Conservation (phyloP, 2,329 filamentous ascomycete genomes). For the Septoria linicola region DNA sequence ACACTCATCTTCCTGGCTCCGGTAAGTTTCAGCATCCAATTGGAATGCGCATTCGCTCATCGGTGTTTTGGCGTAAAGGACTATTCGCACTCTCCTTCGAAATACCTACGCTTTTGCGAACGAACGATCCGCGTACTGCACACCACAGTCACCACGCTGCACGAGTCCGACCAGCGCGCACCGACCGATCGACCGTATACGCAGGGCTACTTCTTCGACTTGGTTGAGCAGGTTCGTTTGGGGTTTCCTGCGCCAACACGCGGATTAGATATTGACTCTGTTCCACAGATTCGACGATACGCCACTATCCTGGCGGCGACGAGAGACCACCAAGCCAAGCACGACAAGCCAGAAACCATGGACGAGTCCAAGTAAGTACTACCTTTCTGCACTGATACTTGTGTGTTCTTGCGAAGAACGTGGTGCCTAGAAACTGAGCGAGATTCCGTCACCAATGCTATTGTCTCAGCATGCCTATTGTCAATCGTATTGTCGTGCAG, state of each 20-base stretch:
- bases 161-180: slow-evolving; percentile 81
- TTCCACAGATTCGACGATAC: slow-evolving; percentile 69
- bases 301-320: slow-evolving; percentile 77
- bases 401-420: too few species aligned
- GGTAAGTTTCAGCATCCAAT: slow-evolving; percentile 67
- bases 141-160: slow-evolving; percentile 80
- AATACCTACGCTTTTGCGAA: slow-evolving; percentile 86
- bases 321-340: slow-evolving; percentile 64
- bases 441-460: neutral
- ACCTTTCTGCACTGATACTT: slow-evolving; percentile 8
- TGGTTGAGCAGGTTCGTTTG: slow-evolving; percentile 70
- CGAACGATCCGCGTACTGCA: slow-evolving; percentile 87
- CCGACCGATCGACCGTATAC: slow-evolving; percentile 87
- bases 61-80: slow-evolving; percentile 67
- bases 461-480: slow-evolving; percentile 16
- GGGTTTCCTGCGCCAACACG: slow-evolving; percentile 19
- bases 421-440: too few species aligned
- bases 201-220: slow-evolving; percentile 94
- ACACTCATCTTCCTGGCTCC: slow-evolving; percentile 85
- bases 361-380: slow-evolving; percentile 50
- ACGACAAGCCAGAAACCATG: slow-evolving; percentile 53
- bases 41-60: slow-evolving; percentile 65
- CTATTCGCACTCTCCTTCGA: slow-evolving; percentile 64
- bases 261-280: slow-evolving; percentile 29
- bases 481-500: neutral